Evolutionary conservation across 768 basidiomycete species (phyloP), one percentile per base, ranked within the genome.

Genomic region (Hypholoma fasciculare): DNA sequence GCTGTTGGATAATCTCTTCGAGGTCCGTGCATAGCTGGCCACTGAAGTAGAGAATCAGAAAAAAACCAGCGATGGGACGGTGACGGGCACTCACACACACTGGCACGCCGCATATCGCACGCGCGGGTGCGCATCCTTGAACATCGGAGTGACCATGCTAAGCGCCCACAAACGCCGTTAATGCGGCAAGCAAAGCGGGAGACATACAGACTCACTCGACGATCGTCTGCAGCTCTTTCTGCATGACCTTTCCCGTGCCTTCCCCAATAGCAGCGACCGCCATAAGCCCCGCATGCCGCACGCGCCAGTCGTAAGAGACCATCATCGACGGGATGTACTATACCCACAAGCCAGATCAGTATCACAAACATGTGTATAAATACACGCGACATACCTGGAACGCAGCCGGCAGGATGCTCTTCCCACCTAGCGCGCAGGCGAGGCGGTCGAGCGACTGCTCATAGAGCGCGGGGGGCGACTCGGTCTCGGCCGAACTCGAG

Each of bases 21-120:
- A 94, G 78, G 73, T 96, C 94, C 4, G 91, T 93, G 68, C 94
- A 94, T 4, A 96, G 76, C 68, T 95, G 94, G 0, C 94, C 94
- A 48, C 93, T 92, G 62, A 30, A 60, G 37, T 8, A 19, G 30
- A 17, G 19, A 60, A 40, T 26, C n/a, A 58, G 54, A 27, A 62
- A 51, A 34, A 36, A 7, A 57, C 47, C 46, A 46, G 20, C 58
- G 38, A 59, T 48, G 49, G 42, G 9, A 38, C 1, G 43, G 52
- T 36, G 51, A 27, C 50, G 52, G 42, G 43, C 39, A 78, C 79
- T 64, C 78, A 94, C 92, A 93, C 78, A 79, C 92, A 93, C 74
- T 95, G 93, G 72, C 92, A 92, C 44, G 93, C 91, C 2, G 92
- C 92, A 59, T 79, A 72, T 60, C 89, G 65, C 63, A 93, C 90